Percentiles rank a stretch among this genome's conserved stretches.
Evolutionary conservation across 495 filamentous ascomycete genomes (phyloP).

Genomic region (Neurospora tetrasperma): DNA sequence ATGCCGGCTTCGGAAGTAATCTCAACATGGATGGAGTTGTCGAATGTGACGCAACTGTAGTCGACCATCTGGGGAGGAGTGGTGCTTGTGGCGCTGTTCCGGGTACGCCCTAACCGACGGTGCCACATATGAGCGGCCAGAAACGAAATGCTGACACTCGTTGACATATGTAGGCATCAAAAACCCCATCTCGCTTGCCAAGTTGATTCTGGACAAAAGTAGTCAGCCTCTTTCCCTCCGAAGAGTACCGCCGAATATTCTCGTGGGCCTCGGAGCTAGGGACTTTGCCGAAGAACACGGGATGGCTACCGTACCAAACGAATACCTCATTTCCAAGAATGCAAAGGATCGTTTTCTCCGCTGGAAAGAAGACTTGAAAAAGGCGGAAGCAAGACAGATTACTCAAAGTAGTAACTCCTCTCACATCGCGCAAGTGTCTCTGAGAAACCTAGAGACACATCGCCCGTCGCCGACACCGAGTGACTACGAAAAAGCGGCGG

Average conservation of each 20-base stretch:
- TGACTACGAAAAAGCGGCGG: slow-evolving; percentile 15
- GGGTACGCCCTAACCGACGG: slow-evolving; percentile 38
- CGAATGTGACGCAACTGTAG: slow-evolving; percentile 86
- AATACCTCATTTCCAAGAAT: slow-evolving; percentile 62
- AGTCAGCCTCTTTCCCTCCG: slow-evolving; percentile 62
- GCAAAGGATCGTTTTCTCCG: slow-evolving; percentile 62
- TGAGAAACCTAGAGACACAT: background rate
- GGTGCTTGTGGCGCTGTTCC: slow-evolving; percentile 85
- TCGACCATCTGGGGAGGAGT: slow-evolving; percentile 83
- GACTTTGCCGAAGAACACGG: slow-evolving; percentile 74
- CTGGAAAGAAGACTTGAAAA: slow-evolving; percentile 67
- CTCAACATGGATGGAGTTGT: slow-evolving; percentile 81
- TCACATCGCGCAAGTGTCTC: slow-evolving; percentile 4
- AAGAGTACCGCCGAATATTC: slow-evolving; percentile 84
- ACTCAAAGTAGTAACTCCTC: background rate
- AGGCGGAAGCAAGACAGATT: slow-evolving; percentile 31
- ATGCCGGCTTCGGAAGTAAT: slow-evolving; percentile 93
- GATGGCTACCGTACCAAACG: slow-evolving; percentile 56
- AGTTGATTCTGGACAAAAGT: slow-evolving; percentile 67
- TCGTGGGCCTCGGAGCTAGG: slow-evolving; percentile 73
- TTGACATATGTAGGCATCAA: slow-evolving; percentile 54
- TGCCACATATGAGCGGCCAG: background rate
- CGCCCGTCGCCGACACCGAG: slow-evolving; percentile 6
- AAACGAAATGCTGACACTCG: background rate
- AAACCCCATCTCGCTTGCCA: slow-evolving; percentile 84